A percentile compares a stretch with the other conserved stretches of the same genome.
phyloP scores from a whole-genome alignment of 2,329 filamentous ascomycete genomes.

The Apiospora malaysiana region DNA sequence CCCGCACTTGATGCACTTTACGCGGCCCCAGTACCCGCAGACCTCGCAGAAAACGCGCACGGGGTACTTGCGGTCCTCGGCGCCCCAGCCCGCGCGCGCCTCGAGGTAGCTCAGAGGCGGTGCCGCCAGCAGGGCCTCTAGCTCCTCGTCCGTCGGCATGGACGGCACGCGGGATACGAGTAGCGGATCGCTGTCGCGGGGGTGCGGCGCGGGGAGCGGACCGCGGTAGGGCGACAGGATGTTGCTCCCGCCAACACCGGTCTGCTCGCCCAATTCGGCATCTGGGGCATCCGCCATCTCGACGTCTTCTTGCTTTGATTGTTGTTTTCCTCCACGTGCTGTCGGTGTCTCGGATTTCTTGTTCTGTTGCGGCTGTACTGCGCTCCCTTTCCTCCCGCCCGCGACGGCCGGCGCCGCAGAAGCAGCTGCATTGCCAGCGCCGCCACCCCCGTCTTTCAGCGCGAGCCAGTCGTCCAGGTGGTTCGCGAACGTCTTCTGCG shows the following conservation, averaged over 20 bases:
- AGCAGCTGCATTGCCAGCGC: background rate
- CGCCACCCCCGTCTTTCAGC: slow-evolving; percentile 44
- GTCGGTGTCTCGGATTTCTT: slow-evolving; percentile 12
- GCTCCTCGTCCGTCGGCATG: slow-evolving; percentile 63
- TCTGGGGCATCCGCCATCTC: slow-evolving; percentile 49
- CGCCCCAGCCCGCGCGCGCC: slow-evolving; percentile 56
- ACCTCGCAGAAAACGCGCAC: slow-evolving; percentile 75
- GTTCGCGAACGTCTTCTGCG: slow-evolving; percentile 83
- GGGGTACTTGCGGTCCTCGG: slow-evolving; percentile 54
- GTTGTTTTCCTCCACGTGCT: background rate
- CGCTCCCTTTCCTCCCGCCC: slow-evolving; percentile 23
- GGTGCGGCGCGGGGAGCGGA: slow-evolving; percentile 46
- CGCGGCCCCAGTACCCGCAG: slow-evolving; percentile 82
- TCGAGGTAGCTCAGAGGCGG: slow-evolving; percentile 73
- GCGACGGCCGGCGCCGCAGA: slow-evolving; percentile 33
- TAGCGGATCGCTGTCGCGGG: slow-evolving; percentile 61
- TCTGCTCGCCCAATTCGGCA: slow-evolving; percentile 7
- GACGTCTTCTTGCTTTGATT: slow-evolving; percentile 39
- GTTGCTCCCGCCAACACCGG: slow-evolving; percentile 11
- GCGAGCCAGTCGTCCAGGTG: slow-evolving; percentile 82
- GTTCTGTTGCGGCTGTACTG: slow-evolving; percentile 21
- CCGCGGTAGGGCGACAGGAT: slow-evolving; percentile 21
- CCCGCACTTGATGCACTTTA: slow-evolving; percentile 80
- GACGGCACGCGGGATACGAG: slow-evolving; percentile 64
- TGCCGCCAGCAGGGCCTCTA: slow-evolving; percentile 66